Conservation (phyloP, 2,329 filamentous ascomycete genomes). For the Talaromyces sp. region DNA sequence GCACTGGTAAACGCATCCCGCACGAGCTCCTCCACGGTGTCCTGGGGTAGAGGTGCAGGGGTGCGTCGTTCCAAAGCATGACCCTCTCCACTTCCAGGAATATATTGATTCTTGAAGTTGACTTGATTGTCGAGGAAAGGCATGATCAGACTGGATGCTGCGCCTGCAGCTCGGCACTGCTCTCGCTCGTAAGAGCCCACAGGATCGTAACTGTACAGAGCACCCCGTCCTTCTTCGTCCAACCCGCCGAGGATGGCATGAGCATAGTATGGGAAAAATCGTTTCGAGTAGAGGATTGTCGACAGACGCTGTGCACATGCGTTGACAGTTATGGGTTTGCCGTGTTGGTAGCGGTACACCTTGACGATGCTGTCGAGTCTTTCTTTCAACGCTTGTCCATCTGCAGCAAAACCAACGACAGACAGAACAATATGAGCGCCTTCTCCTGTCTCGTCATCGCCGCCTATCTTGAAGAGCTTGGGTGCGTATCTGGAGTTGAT, state of each 20-base stretch:
- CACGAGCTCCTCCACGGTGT: slow-evolving; percentile 79
- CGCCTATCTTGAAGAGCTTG: slow-evolving; percentile 96
- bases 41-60: slow-evolving; percentile 64
- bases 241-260: slow-evolving; percentile 89
- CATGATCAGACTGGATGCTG: slow-evolving; percentile 93
- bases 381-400: slow-evolving; percentile 90
- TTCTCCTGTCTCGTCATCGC: slow-evolving; percentile 78
- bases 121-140: slow-evolving; percentile 99
- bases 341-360: slow-evolving; percentile 98
- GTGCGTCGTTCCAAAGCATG: slow-evolving; percentile 66
- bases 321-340: slow-evolving; percentile 90
- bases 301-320: slow-evolving; percentile 93
- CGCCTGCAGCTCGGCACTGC: slow-evolving; percentile 89
- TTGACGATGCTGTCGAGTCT: slow-evolving; percentile 92
- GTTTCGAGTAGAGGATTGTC: slow-evolving; percentile 94
- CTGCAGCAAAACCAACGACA: slow-evolving; percentile 92
- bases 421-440: slow-evolving; percentile 85
- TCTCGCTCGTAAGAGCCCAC: slow-evolving; percentile 97
- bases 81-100: slow-evolving; percentile 78
- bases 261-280: slow-evolving; percentile 99
- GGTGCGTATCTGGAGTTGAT: slow-evolving; percentile 96
- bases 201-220: slow-evolving; percentile 95
- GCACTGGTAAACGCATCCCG: slow-evolving; percentile 98
- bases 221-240: slow-evolving; percentile 90
- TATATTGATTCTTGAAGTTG: slow-evolving; percentile 98